Conservation (phyloP, 2,329 filamentous ascomycete genomes). For the Cladosporium sp. region DNA sequence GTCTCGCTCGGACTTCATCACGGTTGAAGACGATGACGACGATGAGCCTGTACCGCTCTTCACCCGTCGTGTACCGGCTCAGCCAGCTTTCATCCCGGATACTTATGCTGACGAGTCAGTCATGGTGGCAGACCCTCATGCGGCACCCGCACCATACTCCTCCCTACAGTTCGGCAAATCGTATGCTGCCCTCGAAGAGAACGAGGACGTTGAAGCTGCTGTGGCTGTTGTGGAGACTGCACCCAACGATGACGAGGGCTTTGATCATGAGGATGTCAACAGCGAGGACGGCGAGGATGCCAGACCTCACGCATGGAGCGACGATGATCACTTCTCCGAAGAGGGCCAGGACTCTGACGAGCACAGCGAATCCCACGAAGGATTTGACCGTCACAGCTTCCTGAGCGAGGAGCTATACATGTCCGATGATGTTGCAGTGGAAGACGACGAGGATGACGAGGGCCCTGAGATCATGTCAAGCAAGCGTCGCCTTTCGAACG, state of each 20-base stretch:
- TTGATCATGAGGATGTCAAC: neutral
- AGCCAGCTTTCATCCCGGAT: conserved; percentile 16
- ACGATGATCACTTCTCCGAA: conserved; percentile 2
- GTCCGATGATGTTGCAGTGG: conserved; percentile 19
- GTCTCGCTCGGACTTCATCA: conserved; percentile 22
- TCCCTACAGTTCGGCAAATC: neutral
- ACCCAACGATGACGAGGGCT: neutral
- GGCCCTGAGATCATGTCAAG: conserved; percentile 29
- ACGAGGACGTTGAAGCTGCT: neutral
- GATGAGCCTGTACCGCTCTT: neutral
- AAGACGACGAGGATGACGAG: conserved; percentile 25
- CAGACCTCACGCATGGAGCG: neutral
- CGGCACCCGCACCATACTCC: neutral
- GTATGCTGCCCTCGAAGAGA: neutral
- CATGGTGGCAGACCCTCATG: neutral
- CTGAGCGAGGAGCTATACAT: conserved; percentile 1
- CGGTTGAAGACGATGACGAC: conserved; percentile 28
- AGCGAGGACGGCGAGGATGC: neutral
- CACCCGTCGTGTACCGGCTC: neutral
- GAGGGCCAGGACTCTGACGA: neutral
- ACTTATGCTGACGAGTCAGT: conserved; percentile 19
- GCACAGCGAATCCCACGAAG: neutral
- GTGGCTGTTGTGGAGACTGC: neutral
- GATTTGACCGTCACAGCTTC: neutral
- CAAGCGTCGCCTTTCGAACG: conserved; percentile 25